phyloP scores from a whole-genome alignment of 345 rosid species.

The Linum trigynum region DNA sequence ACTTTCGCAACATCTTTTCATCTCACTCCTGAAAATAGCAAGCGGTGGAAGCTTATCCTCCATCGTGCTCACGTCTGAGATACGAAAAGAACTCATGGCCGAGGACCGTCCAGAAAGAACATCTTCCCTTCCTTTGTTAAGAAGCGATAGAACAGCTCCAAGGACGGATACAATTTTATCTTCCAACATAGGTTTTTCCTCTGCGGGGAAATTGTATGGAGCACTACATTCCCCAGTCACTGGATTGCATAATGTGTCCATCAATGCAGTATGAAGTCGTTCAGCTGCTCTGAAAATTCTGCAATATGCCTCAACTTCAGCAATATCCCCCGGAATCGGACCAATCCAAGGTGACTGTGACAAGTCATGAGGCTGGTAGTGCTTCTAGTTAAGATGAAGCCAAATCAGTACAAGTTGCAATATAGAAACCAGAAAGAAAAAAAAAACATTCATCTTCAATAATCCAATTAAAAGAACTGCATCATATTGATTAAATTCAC shows the following conservation, averaged over 20 bases:
- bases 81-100: conserved; percentile 35
- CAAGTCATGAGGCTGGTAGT: conserved; percentile 42
- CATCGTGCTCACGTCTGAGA: conserved; percentile 37
- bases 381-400: conserved; percentile 27
- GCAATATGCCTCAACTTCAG: conserved; percentile 95
- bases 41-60: conserved; percentile 85
- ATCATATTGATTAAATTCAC: not conserved
- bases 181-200: conserved; percentile 78
- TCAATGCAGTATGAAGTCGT: conserved; percentile 67
- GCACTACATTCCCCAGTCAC: conserved; percentile 81
- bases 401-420: conserved; percentile 13
- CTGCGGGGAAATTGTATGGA: conserved; percentile 62
- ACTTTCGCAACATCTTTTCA: conserved; percentile 95
- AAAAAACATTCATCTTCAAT: too few species aligned
- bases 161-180: conserved; percentile 88
- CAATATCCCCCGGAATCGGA: conserved; percentile 92
- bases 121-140: conserved; percentile 82
- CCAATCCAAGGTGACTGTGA: conserved; percentile 83
- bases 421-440: too few species aligned
- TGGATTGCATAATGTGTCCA: conserved; percentile 93
- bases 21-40: conserved; percentile 77
- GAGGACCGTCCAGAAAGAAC: conserved; percentile 85
- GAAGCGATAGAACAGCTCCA: conserved; percentile 79
- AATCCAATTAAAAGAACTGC: not conserved
- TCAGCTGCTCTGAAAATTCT: conserved; percentile 86